phyloP scores from a whole-genome alignment of 345 rosid genomes.

The Arabis hirsuta region DNA sequence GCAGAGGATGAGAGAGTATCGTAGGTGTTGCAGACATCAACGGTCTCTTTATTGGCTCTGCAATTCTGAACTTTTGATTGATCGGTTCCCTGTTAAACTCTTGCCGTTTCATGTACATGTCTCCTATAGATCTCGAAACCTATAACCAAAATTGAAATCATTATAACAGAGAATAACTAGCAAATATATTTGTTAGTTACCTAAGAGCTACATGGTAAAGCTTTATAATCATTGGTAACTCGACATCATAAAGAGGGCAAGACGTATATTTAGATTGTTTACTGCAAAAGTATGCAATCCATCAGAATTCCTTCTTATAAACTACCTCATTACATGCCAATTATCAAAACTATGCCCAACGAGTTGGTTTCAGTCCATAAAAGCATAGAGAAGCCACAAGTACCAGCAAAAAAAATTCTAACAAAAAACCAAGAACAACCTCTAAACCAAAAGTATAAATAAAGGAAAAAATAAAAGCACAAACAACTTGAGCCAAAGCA shows the following conservation, averaged over 20 bases:
- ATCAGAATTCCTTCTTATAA: not conserved
- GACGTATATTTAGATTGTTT: not conserved
- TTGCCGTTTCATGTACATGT: constrained; percentile 77
- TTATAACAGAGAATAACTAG: not conserved
- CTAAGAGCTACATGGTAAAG: not conserved
- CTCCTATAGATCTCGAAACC: constrained; percentile 91
- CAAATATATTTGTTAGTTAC: not conserved
- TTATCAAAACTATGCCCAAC: not conserved
- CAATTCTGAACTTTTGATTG: constrained; percentile 69
- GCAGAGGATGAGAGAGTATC: constrained; percentile 65
- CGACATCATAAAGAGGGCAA: not conserved
- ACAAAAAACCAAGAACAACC: not conserved
- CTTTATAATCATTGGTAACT: not conserved
- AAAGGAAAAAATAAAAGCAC: not conserved
- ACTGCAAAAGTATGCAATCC: not conserved
- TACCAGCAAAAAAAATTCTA: not conserved
- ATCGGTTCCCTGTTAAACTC: constrained; percentile 71
- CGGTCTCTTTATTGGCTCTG: constrained; percentile 79
- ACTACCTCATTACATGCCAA: not conserved
- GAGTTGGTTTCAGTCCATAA: not conserved
- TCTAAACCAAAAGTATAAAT: not conserved
- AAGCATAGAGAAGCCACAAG: constrained; percentile 7
- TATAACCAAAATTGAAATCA: constrained; percentile 40
- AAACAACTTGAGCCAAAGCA: not conserved
- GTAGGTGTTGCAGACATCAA: constrained; percentile 75